phyloP scores from a whole-genome alignment of 495 filamentous ascomycete genomes.

The Achaetomiella virescens region DNA sequence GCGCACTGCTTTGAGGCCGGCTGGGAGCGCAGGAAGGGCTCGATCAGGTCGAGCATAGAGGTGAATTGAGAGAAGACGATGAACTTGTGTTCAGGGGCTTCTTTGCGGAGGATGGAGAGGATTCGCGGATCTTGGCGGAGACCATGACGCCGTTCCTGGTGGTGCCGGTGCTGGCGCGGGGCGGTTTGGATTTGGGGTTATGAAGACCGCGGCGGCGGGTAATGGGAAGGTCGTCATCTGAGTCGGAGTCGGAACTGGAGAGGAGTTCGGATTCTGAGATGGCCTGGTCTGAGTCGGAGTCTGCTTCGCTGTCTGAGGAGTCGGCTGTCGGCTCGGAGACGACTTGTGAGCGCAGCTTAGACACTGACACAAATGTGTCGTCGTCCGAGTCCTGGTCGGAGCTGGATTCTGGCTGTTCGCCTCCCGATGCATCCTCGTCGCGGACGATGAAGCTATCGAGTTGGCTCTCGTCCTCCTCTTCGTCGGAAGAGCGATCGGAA shows the following conservation, averaged over 20 bases:
- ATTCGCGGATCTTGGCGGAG: slow-evolving; percentile 89
- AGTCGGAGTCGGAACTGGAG: slow-evolving; percentile 43
- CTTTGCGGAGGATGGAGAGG: slow-evolving; percentile 71
- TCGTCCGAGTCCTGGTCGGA: slow-evolving; percentile 32
- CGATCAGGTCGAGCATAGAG: slow-evolving; percentile 91
- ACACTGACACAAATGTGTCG: slow-evolving; percentile 37
- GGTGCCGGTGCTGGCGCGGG: slow-evolving; percentile 12
- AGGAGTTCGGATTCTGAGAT: slow-evolving; percentile 35
- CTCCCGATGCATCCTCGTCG: slow-evolving; percentile 25
- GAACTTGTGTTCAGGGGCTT: slow-evolving; percentile 76
- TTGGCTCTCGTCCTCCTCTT: slow-evolving; percentile 40
- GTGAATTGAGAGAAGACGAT: slow-evolving; percentile 98
- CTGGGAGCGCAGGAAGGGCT: slow-evolving; percentile 74
- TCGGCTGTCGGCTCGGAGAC: slow-evolving; percentile 13
- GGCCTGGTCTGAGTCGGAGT: slow-evolving; percentile 16
- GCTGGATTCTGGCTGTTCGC: slow-evolving; percentile 37
- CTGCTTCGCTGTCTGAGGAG: slow-evolving; percentile 23
- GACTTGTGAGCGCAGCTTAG: slow-evolving; percentile 32
- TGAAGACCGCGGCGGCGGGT: slow-evolving; percentile 1
- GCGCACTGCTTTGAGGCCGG: slow-evolving; percentile 66
- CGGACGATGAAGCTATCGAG: slow-evolving; percentile 43
- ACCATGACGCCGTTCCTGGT: slow-evolving; percentile 46
- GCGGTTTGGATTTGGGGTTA: neutral
- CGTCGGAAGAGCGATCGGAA: slow-evolving; percentile 30
- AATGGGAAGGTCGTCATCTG: slow-evolving; percentile 5